Base-by-base conservation (phyloP, 768 basidiomycete species). In the Calocera cornea region DNA sequence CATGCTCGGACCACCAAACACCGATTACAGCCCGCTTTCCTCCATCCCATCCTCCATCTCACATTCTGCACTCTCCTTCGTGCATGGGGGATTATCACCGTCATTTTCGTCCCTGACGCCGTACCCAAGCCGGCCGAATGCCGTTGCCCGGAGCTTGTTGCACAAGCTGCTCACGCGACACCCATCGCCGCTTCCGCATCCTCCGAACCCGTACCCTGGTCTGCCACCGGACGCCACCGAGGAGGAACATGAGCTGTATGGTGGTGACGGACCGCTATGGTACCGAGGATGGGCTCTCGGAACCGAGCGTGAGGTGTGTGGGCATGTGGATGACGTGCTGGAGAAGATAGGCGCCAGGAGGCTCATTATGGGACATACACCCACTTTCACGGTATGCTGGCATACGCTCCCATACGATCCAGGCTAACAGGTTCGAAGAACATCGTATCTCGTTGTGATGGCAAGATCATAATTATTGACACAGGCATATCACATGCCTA, bases 401-500 rank as follows among this genome's bases (percentile, higher is more conserved):
- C 24, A 29, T 31, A 10, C 14, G 7, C 14, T 14, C n/a, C 40
- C 34, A 19, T 31, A 34, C 19, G 7, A 47, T 47, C 24, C 8
- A 19, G 65, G 69, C 54, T 60, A 8, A 60, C 31, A 40, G 41
- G 44, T 14, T 17, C 38, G 67, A 69, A 91, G 83, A 84, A 84
- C 70, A 95, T 97, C 63, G 86, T 89, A 2, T 84, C 89, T 3
- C 80, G 94, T 67, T 99, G 97, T 74, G 81, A 85, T 41, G 94
- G 92, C n/a, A 93, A 90, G 72, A 85, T 97, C 49, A 87, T 98
- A 71, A 89, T 98, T 69, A 97, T 99, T 64, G 95, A 99, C 74
- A 98, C 95, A 89, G 90, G 92, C n/a, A 95, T 95, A 64, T 94
- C 92, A 2, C 90, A 90, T 74, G 95, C 95, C 1, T 97, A 97